Conservation (phyloP, 371 early-diverging fungal species). For the Globomyces sp. region DNA sequence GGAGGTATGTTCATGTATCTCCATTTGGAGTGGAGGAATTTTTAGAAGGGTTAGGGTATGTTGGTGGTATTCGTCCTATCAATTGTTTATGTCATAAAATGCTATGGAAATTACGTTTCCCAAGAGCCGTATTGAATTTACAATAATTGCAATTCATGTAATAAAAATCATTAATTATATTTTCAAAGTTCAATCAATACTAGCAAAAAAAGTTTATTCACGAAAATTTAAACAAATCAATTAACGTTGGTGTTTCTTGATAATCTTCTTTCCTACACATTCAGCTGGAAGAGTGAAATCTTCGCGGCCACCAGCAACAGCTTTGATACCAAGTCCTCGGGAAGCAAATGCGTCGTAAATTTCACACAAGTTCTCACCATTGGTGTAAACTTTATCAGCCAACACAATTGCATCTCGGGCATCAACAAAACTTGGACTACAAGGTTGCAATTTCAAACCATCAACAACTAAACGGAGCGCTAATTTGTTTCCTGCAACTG, state of each 20-base stretch:
- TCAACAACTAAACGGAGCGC: constrained; percentile 86
- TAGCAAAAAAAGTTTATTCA: too few relatives aligned
- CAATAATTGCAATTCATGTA: too few relatives aligned
- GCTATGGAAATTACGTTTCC: background rate
- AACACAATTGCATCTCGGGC: constrained; percentile 92
- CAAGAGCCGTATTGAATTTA: too few relatives aligned
- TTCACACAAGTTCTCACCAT: constrained; percentile 76
- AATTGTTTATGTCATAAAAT: background rate
- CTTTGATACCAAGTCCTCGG: constrained; percentile 77
- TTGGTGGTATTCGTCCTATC: background rate
- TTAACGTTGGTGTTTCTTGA: too few relatives aligned
- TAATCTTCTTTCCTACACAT: constrained; percentile 1
- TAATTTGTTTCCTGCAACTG: constrained; percentile 74
- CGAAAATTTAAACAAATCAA: too few relatives aligned
- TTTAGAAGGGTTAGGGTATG: constrained; percentile 5
- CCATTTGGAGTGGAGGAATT: background rate
- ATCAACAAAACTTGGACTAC: constrained; percentile 83
- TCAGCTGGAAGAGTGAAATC: constrained; percentile 26
- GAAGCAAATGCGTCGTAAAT: constrained; percentile 92
- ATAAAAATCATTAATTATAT: too few relatives aligned
- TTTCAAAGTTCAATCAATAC: too few relatives aligned
- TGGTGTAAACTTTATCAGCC: constrained; percentile 77
- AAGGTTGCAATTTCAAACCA: constrained; percentile 91
- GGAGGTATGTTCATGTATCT: background rate
- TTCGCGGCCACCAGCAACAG: constrained; percentile 19